Evolutionary conservation across 2,329 filamentous ascomycete species (phyloP).

Genomic region (Beauveria pseudobassiana): DNA sequence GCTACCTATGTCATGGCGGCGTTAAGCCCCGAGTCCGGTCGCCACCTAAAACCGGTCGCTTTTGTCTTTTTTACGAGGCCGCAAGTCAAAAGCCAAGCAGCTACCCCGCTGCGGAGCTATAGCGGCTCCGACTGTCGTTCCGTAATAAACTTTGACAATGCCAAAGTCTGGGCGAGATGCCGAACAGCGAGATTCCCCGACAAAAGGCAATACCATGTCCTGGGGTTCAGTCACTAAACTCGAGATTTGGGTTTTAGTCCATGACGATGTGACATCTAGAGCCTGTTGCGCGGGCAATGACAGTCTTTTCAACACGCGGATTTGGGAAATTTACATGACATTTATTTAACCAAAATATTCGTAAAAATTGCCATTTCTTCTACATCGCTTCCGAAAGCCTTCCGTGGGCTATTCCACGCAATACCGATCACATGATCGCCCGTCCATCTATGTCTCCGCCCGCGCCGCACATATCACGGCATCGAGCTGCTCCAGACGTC

Average conservation of each 20-base stretch:
- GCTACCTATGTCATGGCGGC: constrained; percentile 7
- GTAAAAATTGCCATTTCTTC: neutral
- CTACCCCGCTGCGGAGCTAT: constrained; percentile 11
- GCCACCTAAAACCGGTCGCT: neutral
- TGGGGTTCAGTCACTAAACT: neutral
- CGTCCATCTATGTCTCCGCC: neutral
- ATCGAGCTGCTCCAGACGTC: no score
- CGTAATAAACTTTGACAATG: neutral
- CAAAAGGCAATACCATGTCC: no score
- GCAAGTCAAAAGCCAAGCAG: neutral
- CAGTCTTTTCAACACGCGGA: neutral
- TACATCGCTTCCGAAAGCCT: neutral
- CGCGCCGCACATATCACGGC: neutral
- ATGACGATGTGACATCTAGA: neutral
- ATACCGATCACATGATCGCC: constrained; percentile 11
- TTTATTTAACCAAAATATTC: neutral
- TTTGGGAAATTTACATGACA: neutral
- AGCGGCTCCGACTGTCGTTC: neutral
- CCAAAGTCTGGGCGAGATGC: neutral
- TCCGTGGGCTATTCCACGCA: neutral
- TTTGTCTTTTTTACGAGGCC: neutral
- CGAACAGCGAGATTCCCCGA: constrained; percentile 7
- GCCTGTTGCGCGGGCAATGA: neutral
- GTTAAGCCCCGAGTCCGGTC: constrained; percentile 8
- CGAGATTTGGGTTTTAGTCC: neutral